Base-by-base conservation (phyloP, 2,329 filamentous ascomycete species). In the Cryphonectria naterciae region DNA sequence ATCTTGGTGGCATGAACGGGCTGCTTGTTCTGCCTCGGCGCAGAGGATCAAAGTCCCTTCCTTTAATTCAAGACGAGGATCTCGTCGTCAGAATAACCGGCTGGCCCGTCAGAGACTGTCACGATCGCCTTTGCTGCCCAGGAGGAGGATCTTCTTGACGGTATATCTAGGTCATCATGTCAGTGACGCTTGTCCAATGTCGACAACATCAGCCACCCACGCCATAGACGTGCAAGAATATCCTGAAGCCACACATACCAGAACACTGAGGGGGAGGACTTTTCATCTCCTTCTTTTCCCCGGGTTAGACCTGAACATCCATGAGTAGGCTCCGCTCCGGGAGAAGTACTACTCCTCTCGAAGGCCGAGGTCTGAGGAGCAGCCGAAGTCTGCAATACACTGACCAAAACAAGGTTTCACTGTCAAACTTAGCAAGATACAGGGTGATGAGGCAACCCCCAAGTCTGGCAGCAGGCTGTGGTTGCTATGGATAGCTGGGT, bases 1-100 rank as follows among this genome's bases (percentile, higher is more conserved):
- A 80, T 80, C 66, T 58, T 74, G 70, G 37, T 25, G 1, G 32
- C 8, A 61, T 39, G 56, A 22, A 61, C 35, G 32, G 39, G 13
- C 11, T 56, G 52, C 52, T 28, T 7, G 3, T 56, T 17, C 52
- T 56, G n/a, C 49, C 49, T 11, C 22, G 1, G 41, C 13, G 41
- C 3, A 17, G 41, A 25, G 22, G n/a, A 4, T 11, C 8, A 4
- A n/a, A n/a, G 1, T 13, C 8, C n/a, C 49, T 13, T 11, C 8
- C 10, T 25, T n/a, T 4, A 28, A 28, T 17, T 1, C n/a, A 17
- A 28, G 52, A 28, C 52, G 25, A 25, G 52, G 11, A 15, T 15
- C 13, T 56, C 11, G 22, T n/a, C 43, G 49, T n/a, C 8, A n/a
- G 25, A 56, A 11, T 3, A 15, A 28, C 32, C 4, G 4, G 15